Conservation (phyloP, 2,329 filamentous ascomycete genomes). For the Aspergillus fijiensis region DNA sequence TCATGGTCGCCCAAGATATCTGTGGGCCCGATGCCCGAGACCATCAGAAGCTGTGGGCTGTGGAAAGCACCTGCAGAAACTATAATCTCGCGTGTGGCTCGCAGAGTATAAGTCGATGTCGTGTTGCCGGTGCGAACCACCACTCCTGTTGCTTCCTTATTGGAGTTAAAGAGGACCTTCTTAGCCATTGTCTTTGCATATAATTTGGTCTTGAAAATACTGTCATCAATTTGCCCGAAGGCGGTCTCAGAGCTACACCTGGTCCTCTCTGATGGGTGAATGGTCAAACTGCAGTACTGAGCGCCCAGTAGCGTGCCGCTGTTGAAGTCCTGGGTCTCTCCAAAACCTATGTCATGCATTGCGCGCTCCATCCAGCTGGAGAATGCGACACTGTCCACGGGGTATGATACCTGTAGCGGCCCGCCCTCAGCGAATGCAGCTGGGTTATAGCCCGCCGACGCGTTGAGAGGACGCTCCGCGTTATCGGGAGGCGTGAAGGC, state of each 20-base stretch:
- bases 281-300: slow-evolving; percentile 51
- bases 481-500: slow-evolving; percentile 30
- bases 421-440: slow-evolving; percentile 34
- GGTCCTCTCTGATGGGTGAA: slow-evolving; percentile 37
- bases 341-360: slow-evolving; percentile 44
- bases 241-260: slow-evolving; percentile 51
- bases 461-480: slow-evolving; percentile 16
- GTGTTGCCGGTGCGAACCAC: slow-evolving; percentile 36
- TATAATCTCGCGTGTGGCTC: slow-evolving; percentile 50
- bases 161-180: slow-evolving; percentile 52
- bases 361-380: slow-evolving; percentile 39
- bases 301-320: slow-evolving; percentile 46
- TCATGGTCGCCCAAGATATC: slow-evolving; percentile 22
- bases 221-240: slow-evolving; percentile 23
- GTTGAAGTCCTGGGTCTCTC: slow-evolving; percentile 41
- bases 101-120: slow-evolving; percentile 46
- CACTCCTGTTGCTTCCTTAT: slow-evolving; percentile 47
- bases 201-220: slow-evolving; percentile 35
- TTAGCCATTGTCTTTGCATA: slow-evolving; percentile 48
- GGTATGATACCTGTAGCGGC: slow-evolving; percentile 46
- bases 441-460: slow-evolving; percentile 25
- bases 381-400: slow-evolving; percentile 41
- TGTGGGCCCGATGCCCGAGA: slow-evolving; percentile 51
- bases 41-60: slow-evolving; percentile 55
- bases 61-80: slow-evolving; percentile 55